phyloP scores from a whole-genome alignment of 2,329 filamentous ascomycete species.

The Lasiodiplodia theobromae region DNA sequence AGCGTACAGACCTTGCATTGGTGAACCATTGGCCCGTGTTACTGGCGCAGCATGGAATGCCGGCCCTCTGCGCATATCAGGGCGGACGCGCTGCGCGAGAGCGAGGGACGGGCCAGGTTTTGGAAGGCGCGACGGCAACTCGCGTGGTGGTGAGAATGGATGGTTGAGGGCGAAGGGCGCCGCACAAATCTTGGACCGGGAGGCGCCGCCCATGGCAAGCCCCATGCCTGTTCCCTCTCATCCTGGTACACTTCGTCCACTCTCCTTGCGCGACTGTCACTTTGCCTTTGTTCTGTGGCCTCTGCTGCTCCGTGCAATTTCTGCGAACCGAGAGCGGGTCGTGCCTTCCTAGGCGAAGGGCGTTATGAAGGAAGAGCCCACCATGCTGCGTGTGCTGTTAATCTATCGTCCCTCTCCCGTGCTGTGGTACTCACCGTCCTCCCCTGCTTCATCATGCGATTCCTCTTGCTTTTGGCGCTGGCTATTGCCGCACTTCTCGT shows the following conservation, averaged over 20 bases:
- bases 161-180: background rate
- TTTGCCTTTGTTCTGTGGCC: constrained; percentile 3
- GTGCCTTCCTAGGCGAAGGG: background rate
- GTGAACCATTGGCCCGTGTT: constrained; percentile 7
- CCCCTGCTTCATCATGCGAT: constrained; percentile 29
- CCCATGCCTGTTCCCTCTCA: background rate
- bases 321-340: background rate
- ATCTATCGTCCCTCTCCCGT: constrained; percentile 10
- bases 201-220: background rate
- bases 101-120: too few relatives aligned
- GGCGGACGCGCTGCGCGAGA: background rate
- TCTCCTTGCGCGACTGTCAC: constrained; percentile 16
- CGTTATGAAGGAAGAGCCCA: constrained; percentile 14
- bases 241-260: constrained; percentile 11
- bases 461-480: constrained; percentile 23
- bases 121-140: background rate
- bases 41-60: constrained; percentile 12
- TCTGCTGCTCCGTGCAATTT: constrained; percentile 6
- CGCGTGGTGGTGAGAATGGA: background rate
- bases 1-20: constrained; percentile 27
- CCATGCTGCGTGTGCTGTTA: constrained; percentile 3
- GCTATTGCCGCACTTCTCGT: constrained; percentile 11
- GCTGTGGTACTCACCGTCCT: constrained; percentile 10
- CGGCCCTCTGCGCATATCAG: background rate
- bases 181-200: background rate